These are phyloP conservation scores for Amanita pallidorosea DNA, from an alignment of 768 basidiomycete genomes.

Conservation along the genomic window DNA sequence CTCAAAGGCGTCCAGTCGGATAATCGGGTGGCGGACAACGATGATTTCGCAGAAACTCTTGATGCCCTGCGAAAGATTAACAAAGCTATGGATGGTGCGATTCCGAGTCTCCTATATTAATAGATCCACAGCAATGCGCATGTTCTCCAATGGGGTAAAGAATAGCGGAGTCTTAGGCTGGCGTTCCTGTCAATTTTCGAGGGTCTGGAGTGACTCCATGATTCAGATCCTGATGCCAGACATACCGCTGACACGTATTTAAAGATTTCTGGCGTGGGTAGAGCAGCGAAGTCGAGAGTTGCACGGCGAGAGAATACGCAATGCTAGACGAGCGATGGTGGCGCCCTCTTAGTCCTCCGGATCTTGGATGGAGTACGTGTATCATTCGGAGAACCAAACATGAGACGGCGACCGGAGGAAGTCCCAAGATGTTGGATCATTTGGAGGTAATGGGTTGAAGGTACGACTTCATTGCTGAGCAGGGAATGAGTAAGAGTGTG, in stretches of 20 bases:
- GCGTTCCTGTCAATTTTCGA: constrained; percentile 17
- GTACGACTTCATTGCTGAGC: too few species aligned
- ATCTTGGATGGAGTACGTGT: constrained; percentile 16
- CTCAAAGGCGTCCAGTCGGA: constrained; percentile 12
- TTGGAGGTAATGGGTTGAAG: too few species aligned
- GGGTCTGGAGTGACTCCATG: constrained; percentile 20
- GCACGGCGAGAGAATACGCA: constrained; percentile 13
- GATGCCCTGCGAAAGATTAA: background rate
- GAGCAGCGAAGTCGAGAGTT: constrained; percentile 10
- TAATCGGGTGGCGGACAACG: constrained; percentile 12
- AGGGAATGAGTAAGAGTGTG: too few species aligned
- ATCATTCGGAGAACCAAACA: constrained; percentile 17
- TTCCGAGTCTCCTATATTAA: background rate
- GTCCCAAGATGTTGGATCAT: constrained; percentile 7
- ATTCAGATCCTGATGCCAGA: constrained; percentile 14
- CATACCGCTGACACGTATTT: too few species aligned
- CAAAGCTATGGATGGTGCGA: constrained; percentile 2
- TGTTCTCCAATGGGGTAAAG: constrained; percentile 22
- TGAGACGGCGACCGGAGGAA: constrained; percentile 18
- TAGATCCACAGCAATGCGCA: constrained; percentile 13
- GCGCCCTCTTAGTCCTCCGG: constrained; percentile 13
- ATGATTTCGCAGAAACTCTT: constrained; percentile 2
- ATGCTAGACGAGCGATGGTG: constrained; percentile 9
- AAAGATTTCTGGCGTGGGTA: constrained; percentile 17
- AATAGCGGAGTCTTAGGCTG: constrained; percentile 19